Percentiles rank a stretch among this genome's conserved stretches.
These are phyloP conservation scores for Crepidotus variabilis DNA, from an alignment of 768 basidiomycete species.

Conservation along the genomic window DNA sequence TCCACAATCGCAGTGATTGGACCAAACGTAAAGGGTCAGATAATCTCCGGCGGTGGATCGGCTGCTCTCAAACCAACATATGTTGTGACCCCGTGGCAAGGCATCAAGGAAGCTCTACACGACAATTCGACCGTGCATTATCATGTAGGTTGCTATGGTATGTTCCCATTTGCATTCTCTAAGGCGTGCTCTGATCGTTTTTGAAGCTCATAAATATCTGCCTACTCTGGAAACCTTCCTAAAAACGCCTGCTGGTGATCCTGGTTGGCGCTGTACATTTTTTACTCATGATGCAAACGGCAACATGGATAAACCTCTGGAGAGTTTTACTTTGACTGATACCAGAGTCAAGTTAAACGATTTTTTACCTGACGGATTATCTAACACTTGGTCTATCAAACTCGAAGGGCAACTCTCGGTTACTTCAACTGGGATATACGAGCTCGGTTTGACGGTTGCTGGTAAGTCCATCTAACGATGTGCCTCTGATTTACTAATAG, in stretches of 20 bases:
- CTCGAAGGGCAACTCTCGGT: slow-evolving; percentile 50
- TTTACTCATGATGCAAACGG: slow-evolving; percentile 52
- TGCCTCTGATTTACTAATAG: not conserved
- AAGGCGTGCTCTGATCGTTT: not conserved
- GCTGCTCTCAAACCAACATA: slow-evolving; percentile 70
- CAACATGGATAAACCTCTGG: slow-evolving; percentile 39
- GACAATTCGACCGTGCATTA: slow-evolving; percentile 49
- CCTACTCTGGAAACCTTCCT: slow-evolving; percentile 64
- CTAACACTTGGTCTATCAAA: slow-evolving; percentile 51
- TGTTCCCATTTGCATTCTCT: slow-evolving; percentile 11
- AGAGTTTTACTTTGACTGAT: slow-evolving; percentile 47
- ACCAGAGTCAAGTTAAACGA: slow-evolving; percentile 67
- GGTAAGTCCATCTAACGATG: slow-evolving; percentile 27
- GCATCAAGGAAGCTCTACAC: slow-evolving; percentile 47
- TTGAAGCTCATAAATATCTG: slow-evolving; percentile 59
- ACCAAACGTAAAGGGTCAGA: slow-evolving; percentile 59
- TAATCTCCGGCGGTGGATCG: slow-evolving; percentile 77
- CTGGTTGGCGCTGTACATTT: slow-evolving; percentile 64
- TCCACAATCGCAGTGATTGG: slow-evolving; percentile 63
- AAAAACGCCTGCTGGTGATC: slow-evolving; percentile 44
- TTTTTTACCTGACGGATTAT: slow-evolving; percentile 55
- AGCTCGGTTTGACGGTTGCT: slow-evolving; percentile 61
- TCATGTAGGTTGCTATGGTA: slow-evolving; percentile 63
- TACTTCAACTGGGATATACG: slow-evolving; percentile 45
- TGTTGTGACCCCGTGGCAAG: slow-evolving; percentile 60